A percentile compares a stretch with the other conserved stretches of the same genome.
phyloP scores from a whole-genome alignment of 208 protist genomes.

The Acanthamoeba sp. region DNA sequence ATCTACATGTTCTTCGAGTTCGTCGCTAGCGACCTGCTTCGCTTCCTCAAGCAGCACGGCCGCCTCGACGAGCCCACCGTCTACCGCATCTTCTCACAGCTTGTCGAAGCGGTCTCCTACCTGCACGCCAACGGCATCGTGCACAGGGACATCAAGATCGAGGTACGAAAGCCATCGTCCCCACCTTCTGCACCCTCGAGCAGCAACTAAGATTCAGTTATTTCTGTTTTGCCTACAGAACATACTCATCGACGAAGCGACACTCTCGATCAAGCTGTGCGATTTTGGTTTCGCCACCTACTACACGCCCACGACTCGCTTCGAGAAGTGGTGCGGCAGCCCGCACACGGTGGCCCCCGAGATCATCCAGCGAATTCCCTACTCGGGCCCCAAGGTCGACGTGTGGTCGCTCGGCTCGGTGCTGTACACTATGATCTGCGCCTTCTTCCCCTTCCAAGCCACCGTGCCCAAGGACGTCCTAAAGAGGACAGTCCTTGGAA shows the following conservation, averaged over 20 bases:
- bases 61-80: neutral
- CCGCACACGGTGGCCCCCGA: conserved; percentile 96
- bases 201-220: neutral
- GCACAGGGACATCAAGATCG: conserved; percentile 58
- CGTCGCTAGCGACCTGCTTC: neutral
- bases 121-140: conserved; percentile 11
- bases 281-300: conserved; percentile 72
- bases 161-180: too few relatives aligned
- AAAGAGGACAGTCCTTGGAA: neutral
- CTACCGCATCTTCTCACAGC: conserved; percentile 39
- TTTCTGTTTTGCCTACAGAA: conserved; percentile 84
- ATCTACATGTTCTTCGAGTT: conserved; percentile 58
- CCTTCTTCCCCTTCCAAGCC: conserved; percentile 95
- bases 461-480: conserved; percentile 34
- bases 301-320: conserved; percentile 69
- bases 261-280: conserved; percentile 55
- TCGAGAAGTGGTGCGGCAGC: conserved; percentile 94
- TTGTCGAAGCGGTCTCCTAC: conserved; percentile 43
- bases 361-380: conserved; percentile 85
- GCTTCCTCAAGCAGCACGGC: conserved; percentile 35
- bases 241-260: conserved; percentile 89
- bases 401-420: conserved; percentile 98
- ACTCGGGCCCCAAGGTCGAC: conserved; percentile 95
- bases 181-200: too few relatives aligned
- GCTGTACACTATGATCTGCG: conserved; percentile 98